phyloP scores from a whole-genome alignment of 495 filamentous ascomycete species.

The Cercophora sp. region DNA sequence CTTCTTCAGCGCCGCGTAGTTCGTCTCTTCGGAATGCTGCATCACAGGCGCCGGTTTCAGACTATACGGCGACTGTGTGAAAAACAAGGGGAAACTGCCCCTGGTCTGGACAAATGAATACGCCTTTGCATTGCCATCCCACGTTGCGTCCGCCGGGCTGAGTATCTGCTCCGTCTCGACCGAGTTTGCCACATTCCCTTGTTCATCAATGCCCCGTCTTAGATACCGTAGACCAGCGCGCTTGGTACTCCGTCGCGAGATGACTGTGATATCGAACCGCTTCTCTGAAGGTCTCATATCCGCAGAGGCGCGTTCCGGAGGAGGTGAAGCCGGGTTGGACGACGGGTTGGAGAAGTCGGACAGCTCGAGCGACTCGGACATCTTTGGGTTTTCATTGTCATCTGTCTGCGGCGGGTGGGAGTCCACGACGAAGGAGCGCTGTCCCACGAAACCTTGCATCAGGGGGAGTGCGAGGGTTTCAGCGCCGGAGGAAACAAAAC shows the following conservation, averaged over 20 bases:
- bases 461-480: slow-evolving; percentile 70
- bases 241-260: slow-evolving; percentile 79
- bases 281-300: slow-evolving; percentile 38
- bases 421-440: slow-evolving; percentile 70
- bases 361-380: slow-evolving; percentile 34
- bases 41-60: slow-evolving; percentile 83
- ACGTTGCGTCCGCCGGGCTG: slow-evolving; percentile 51
- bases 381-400: slow-evolving; percentile 34
- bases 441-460: slow-evolving; percentile 93
- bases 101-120: slow-evolving; percentile 83
- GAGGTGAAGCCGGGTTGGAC: slow-evolving; percentile 16
- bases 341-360: slow-evolving; percentile 24
- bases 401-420: slow-evolving; percentile 36
- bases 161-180: slow-evolving; percentile 95
- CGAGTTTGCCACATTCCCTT: slow-evolving; percentile 80
- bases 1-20: slow-evolving; percentile 68
- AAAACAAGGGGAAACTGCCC: slow-evolving; percentile 88
- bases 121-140: slow-evolving; percentile 57
- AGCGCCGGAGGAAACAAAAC: slow-evolving; percentile 68
- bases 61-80: slow-evolving; percentile 87
- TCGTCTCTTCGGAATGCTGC: slow-evolving; percentile 70
- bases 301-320: slow-evolving; percentile 17
- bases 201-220: slow-evolving; percentile 84
- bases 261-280: slow-evolving; percentile 72
- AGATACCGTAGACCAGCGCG: slow-evolving; percentile 87